phyloP scores from a whole-genome alignment of 1,139 yeast species.

The Pichia sp. region DNA sequence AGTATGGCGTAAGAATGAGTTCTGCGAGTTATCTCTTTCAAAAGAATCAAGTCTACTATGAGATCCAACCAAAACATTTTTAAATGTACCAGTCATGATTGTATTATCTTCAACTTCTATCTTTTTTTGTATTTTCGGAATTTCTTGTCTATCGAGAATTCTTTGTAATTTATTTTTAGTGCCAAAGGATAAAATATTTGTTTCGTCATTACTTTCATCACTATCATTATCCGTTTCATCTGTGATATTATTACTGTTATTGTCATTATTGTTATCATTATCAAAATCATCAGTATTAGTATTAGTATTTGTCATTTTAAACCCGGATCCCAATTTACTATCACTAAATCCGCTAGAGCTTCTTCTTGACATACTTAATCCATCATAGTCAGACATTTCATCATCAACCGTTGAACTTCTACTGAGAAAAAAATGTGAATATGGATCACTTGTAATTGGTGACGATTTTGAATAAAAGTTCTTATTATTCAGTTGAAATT shows the following conservation, averaged over 20 bases:
- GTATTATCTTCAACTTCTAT: background rate
- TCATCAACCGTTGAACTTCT: constrained; percentile 2
- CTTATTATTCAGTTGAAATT: constrained; percentile 15
- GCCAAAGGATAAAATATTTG: constrained; percentile 12
- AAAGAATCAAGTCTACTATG: background rate
- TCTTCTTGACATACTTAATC: constrained; percentile 10
- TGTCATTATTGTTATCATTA: background rate
- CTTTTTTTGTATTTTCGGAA: no score
- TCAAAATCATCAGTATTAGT: background rate
- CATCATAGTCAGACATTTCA: constrained; percentile 8
- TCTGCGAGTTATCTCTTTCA: no score
- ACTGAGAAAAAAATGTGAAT: constrained; percentile 15
- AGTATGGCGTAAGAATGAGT: background rate
- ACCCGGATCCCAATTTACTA: background rate
- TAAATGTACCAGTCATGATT: constrained; percentile 19
- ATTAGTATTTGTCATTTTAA: background rate
- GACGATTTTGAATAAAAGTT: constrained; percentile 13
- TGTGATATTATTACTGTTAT: background rate
- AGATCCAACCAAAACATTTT: constrained; percentile 11
- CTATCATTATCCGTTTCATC: background rate
- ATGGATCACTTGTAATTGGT: constrained; percentile 13
- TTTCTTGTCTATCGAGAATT: background rate
- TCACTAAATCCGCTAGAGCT: background rate
- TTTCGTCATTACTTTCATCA: constrained; percentile 2
- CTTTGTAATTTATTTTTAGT: constrained; percentile 1